Evolutionary conservation across 176 grass and related monocot species (phyloP).

Genomic region (Musa itinerans): DNA sequence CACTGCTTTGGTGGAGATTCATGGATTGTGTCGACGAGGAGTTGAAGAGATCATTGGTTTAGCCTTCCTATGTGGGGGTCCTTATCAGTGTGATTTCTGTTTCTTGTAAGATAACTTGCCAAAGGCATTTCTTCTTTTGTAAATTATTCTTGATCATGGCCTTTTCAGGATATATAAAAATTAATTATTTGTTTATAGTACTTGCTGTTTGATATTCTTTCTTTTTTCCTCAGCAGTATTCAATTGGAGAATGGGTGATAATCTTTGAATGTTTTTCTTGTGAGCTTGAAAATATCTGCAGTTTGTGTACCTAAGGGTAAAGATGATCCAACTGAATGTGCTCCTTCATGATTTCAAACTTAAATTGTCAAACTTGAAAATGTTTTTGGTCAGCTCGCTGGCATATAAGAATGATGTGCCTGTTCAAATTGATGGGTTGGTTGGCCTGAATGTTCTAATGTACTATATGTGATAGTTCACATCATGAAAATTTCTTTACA

Average conservation of each 20-base stretch:
- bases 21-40: conserved; percentile 40
- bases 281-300: conserved; percentile 7
- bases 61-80: conserved; percentile 61
- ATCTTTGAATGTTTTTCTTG: conserved; percentile 7
- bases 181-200: conserved; percentile 14
- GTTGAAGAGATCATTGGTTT: conserved; percentile 62
- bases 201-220: not conserved
- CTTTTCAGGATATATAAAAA: conserved; percentile 43
- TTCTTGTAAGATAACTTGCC: conserved; percentile 99
- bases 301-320: not conserved
- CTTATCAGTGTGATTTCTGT: conserved; percentile 85
- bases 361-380: not conserved
- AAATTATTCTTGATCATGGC: conserved; percentile 50
- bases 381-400: not conserved
- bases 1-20: conserved; percentile 63
- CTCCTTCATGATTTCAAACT: not conserved
- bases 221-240: conserved; percentile 2
- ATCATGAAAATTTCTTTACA: no score
- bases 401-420: not conserved
- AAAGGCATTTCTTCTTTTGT: conserved; percentile 71
- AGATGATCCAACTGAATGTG: not conserved
- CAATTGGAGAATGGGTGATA: conserved; percentile 16
- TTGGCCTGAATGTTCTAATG: not conserved
- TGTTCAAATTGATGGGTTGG: conserved; percentile 1
- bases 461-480: no score